Evolutionary conservation across 129 eudicot genomes (phyloP).

Genomic region (Calendula officinalis): DNA sequence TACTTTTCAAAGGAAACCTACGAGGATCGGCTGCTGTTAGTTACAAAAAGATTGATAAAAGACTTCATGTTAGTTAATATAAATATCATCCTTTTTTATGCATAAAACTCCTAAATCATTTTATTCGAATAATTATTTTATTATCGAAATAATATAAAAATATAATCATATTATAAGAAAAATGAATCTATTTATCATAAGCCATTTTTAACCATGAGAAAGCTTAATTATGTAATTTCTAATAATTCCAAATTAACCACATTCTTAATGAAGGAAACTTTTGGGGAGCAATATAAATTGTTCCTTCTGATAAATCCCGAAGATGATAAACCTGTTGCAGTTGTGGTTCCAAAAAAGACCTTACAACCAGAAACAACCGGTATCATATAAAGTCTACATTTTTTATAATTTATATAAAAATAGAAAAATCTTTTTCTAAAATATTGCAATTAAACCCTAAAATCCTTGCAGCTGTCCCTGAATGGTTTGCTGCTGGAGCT

Average conservation of each 20-base stretch:
- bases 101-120: too few species aligned
- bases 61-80: constrained; percentile 62
- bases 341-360: constrained; percentile 89
- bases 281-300: constrained; percentile 85
- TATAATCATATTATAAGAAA: too few species aligned
- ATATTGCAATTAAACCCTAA: constrained; percentile 2
- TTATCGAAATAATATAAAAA: too few species aligned
- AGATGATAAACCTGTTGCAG: constrained; percentile 98
- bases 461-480: constrained; percentile 75
- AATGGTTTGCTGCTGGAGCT: constrained; percentile 98
- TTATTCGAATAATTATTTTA: too few species aligned
- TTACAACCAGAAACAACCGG: constrained; percentile 97
- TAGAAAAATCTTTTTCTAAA: background rate
- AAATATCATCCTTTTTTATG: background rate
- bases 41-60: constrained; percentile 70
- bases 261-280: constrained; percentile 61
- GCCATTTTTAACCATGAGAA: background rate
- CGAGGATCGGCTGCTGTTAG: constrained; percentile 78
- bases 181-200: too few species aligned
- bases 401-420: background rate
- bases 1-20: constrained; percentile 85
- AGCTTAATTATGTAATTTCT: constrained; percentile 19
- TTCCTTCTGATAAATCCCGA: constrained; percentile 87
- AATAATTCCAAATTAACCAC: background rate
- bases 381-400: constrained; percentile 18